Evolutionary conservation across 352 stramenopile genomes (phyloP).

Genomic region (Saprolegnia diclina): DNA sequence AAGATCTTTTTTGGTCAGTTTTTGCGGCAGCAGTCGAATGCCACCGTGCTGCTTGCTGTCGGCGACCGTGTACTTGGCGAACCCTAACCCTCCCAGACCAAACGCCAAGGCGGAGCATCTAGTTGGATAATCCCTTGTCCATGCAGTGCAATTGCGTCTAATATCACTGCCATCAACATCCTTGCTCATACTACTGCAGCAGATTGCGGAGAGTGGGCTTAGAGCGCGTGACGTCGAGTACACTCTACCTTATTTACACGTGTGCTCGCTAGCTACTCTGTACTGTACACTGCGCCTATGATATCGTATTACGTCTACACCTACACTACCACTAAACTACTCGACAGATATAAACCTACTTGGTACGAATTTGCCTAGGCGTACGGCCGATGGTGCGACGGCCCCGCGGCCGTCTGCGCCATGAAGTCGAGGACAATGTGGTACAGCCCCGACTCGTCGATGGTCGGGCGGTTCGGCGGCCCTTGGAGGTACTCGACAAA

Average conservation of each 20-base stretch:
- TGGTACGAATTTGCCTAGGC: background rate
- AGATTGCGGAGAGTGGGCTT: too few relatives aligned
- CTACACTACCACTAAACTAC: background rate
- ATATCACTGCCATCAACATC: too few relatives aligned
- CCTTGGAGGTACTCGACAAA: conserved; percentile 77
- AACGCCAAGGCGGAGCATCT: too few relatives aligned
- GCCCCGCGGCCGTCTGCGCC: conserved; percentile 19
- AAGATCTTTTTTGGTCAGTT: conserved; percentile 85
- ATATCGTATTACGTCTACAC: background rate
- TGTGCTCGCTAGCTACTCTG: background rate
- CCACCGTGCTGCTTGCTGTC: background rate
- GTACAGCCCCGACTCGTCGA: conserved; percentile 66
- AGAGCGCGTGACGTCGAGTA: too few relatives aligned
- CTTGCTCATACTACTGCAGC: too few relatives aligned
- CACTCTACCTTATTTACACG: too few relatives aligned
- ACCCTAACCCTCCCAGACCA: too few relatives aligned
- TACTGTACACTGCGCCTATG: conserved; percentile 1
- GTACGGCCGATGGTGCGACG: background rate
- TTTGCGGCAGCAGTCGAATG: background rate
- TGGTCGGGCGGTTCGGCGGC: conserved; percentile 75
- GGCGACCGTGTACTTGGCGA: background rate
- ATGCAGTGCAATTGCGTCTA: too few relatives aligned
- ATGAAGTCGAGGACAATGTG: conserved; percentile 69
- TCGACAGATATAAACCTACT: background rate
- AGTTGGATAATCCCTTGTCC: too few relatives aligned